These are phyloP conservation scores for Aspergillus hortae DNA, from an alignment of 2,329 filamentous ascomycete genomes.

Conservation along the genomic window DNA sequence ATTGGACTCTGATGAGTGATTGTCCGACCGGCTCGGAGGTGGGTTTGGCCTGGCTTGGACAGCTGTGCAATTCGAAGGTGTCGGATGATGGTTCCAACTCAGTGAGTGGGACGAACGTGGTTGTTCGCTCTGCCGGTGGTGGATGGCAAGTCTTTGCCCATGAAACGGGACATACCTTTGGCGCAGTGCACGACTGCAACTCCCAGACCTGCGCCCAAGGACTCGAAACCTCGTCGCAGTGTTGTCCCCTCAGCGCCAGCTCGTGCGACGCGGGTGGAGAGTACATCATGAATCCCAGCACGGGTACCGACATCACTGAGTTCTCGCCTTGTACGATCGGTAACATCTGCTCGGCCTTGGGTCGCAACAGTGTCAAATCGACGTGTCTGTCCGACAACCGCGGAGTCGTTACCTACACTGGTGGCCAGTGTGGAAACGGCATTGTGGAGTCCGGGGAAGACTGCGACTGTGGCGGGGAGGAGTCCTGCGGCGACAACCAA, in stretches of 20 bases:
- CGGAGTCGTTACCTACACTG: constrained; percentile 74
- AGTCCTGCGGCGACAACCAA: constrained; percentile 66
- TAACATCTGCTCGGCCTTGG: constrained; percentile 87
- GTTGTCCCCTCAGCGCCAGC: constrained; percentile 69
- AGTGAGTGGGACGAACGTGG: constrained; percentile 83
- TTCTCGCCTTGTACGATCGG: constrained; percentile 90
- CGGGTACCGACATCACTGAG: constrained; percentile 64
- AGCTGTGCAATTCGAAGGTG: constrained; percentile 66
- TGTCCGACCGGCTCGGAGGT: constrained; percentile 82
- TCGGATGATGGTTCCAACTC: constrained; percentile 58
- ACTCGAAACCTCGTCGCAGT: constrained; percentile 62
- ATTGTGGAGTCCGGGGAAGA: constrained; percentile 94
- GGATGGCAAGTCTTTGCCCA: constrained; percentile 98
- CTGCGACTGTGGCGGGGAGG: constrained; percentile 84
- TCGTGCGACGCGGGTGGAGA: constrained; percentile 71
- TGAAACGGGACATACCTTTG: constrained; percentile 91
- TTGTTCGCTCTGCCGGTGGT: constrained; percentile 72
- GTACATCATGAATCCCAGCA: constrained; percentile 97
- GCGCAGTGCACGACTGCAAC: constrained; percentile 91
- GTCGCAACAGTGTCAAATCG: constrained; percentile 70
- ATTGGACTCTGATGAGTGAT: constrained; percentile 84
- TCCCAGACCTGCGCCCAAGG: constrained; percentile 62
- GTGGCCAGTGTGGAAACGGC: constrained; percentile 88
- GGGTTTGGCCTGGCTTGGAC: constrained; percentile 88
- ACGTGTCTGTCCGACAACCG: constrained; percentile 81